Conservation (phyloP, 2,329 filamentous ascomycete genomes). For the Aspergillus aculeatinus region DNA sequence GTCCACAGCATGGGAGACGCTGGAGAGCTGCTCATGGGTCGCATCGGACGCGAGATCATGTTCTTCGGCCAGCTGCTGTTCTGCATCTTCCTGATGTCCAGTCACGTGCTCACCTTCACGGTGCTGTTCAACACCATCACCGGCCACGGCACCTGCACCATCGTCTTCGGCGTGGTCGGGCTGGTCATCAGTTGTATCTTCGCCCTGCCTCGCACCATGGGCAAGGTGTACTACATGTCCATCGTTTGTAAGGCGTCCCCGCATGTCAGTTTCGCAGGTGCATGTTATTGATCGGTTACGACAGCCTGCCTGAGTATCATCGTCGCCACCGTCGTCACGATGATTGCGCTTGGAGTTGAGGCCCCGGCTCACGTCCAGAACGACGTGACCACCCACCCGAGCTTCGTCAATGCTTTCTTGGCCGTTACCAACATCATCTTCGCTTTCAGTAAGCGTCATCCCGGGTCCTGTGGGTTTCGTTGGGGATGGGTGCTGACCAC, state of each 20-base stretch:
- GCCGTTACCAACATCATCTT: slow-evolving; percentile 68
- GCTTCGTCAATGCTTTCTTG: slow-evolving; percentile 57
- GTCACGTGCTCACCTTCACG: slow-evolving; percentile 67
- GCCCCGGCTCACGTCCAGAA: slow-evolving; percentile 41
- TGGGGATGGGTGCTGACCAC: neutral
- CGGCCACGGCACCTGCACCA: slow-evolving; percentile 60
- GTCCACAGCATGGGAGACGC: slow-evolving; percentile 68
- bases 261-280: neutral
- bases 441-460: slow-evolving; percentile 54
- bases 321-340: slow-evolving; percentile 62
- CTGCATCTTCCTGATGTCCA: slow-evolving; percentile 66
- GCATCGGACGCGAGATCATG: slow-evolving; percentile 60
- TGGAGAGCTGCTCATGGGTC: slow-evolving; percentile 61
- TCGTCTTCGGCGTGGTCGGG: slow-evolving; percentile 61
- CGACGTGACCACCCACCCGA: slow-evolving; percentile 39
- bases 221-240: slow-evolving; percentile 61
- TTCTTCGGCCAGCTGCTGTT: slow-evolving; percentile 62
- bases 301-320: slow-evolving; percentile 58
- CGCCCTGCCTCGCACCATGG: slow-evolving; percentile 61
- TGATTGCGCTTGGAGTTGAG: slow-evolving; percentile 61
- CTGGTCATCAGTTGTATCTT: slow-evolving; percentile 58
- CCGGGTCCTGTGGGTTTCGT: too few relatives aligned
- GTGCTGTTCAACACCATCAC: slow-evolving; percentile 67
- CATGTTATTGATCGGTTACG: slow-evolving; percentile 3
- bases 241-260: slow-evolving; percentile 49